Base-by-base conservation (phyloP, 768 basidiomycete genomes). In the Lyophyllum semitale region DNA sequence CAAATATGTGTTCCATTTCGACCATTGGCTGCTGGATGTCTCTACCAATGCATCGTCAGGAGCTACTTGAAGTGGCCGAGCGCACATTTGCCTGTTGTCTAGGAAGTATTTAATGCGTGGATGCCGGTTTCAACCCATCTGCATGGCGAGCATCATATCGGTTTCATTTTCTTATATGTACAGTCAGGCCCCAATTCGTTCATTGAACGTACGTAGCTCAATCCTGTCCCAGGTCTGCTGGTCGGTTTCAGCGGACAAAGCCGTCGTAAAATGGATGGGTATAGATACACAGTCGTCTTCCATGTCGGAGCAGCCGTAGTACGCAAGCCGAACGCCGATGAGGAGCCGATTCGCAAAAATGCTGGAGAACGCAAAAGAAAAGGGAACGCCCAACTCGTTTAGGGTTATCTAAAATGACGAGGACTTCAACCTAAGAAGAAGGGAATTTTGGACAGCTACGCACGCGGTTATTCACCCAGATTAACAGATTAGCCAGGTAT, bases 321-420 rank as follows among this genome's bases (percentile, higher is more conserved):
- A 53, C 9, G 52, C 44, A 17, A 44, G 22, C 13, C 70, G 66
- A 23, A 69, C 65, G 4, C 64, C 57, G 25, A 73, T 71, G 33
- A 71, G 60, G 27, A 65, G 62, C n/a, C 71, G 60, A 49, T 68
- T 73, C 15, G 69, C 71, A 42, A 68, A 65, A 43, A 68, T 59
- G 35, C 60, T 64, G 20, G 67, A 64, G 15, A 69, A 56, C 17
- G 56, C 65, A 58, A 68, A 72, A 29, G 64, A 56, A 46, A 69
- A 67, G 25, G 67, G 60, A 12, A 68, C 67, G 35, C 59, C 66
- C 13, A 71, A 32, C 44, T 72, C 68, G 55, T 71, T 65, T 8
- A 71, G 51, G 18, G 68, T 55, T 46, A 66, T 65, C 53, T 59
- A 40, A 17, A 40, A 35, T 8, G 13, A 4, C n/a, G 23, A 43